Evolutionary conservation across 495 filamentous ascomycete genomes (phyloP).

Genomic region (Aspergillus cristatus): DNA sequence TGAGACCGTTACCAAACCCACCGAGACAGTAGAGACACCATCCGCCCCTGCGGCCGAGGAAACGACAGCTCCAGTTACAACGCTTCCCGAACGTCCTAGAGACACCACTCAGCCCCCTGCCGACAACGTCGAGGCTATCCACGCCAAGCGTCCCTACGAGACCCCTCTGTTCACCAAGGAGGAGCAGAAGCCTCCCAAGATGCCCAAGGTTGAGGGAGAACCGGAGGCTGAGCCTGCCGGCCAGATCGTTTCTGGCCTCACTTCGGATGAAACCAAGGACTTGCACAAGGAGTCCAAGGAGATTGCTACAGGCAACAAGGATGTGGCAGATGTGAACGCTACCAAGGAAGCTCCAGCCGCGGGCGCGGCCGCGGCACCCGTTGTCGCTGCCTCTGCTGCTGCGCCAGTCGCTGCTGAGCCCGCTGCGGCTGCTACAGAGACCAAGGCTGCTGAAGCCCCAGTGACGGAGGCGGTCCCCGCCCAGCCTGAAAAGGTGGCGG

Average conservation of each 20-base stretch:
- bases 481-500: neutral
- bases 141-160: constrained; percentile 20
- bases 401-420: neutral
- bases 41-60: constrained; percentile 16
- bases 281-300: neutral
- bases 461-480: neutral
- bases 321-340: neutral
- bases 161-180: constrained; percentile 10
- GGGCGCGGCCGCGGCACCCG: neutral
- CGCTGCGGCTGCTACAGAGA: neutral
- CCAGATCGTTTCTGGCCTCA: neutral
- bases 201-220: constrained; percentile 15
- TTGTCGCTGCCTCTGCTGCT: neutral
- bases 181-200: constrained; percentile 19
- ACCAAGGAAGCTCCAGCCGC: constrained; percentile 1
- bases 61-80: constrained; percentile 13
- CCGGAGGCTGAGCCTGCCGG: neutral
- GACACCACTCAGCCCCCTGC: constrained; percentile 1
- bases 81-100: constrained; percentile 26
- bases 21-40: too few relatives aligned
- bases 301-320: neutral
- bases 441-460: neutral
- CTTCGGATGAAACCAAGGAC: neutral
- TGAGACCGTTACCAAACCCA: too few relatives aligned
- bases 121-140: constrained; percentile 7